Conservation (phyloP, 768 basidiomycete species). For the Cystofilobasidium macerans region DNA sequence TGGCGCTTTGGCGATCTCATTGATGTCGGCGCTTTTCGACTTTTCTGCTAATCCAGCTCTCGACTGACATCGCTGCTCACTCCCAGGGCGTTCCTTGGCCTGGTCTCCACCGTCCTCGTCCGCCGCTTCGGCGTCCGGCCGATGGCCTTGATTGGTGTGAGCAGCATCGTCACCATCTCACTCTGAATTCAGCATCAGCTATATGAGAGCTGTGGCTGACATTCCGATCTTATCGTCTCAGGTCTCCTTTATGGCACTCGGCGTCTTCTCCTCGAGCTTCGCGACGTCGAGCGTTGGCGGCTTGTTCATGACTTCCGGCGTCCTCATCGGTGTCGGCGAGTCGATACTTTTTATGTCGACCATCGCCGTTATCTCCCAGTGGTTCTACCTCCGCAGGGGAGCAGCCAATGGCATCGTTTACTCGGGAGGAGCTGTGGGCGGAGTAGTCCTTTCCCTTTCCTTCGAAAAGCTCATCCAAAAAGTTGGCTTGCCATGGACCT, state of each 20-base stretch:
- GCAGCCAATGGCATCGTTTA: neutral
- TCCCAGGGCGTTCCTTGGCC: neutral
- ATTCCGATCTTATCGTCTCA: too few species aligned
- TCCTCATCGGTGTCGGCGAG: neutral
- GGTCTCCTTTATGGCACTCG: neutral
- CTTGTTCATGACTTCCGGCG: neutral
- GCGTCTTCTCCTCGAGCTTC: neutral
- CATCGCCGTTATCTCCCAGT: neutral
- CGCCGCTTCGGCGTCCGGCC: neutral
- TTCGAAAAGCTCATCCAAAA: neutral
- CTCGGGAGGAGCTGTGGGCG: neutral
- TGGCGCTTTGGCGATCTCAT: neutral
- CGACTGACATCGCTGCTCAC: too few species aligned
- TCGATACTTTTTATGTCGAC: neutral
- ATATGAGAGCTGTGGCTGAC: too few species aligned
- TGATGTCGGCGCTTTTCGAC: too few species aligned
- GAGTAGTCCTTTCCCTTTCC: neutral
- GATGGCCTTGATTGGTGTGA: neutral
- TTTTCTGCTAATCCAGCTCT: too few species aligned
- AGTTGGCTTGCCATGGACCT: neutral
- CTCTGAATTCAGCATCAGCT: too few species aligned
- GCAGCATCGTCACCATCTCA: too few species aligned
- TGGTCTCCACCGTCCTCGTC: constrained; percentile 1
- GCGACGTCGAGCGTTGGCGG: neutral
- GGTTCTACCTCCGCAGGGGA: neutral